These are phyloP conservation scores for Candida tallmaniae DNA, from an alignment of 805 yeast species.

Conservation along the genomic window DNA sequence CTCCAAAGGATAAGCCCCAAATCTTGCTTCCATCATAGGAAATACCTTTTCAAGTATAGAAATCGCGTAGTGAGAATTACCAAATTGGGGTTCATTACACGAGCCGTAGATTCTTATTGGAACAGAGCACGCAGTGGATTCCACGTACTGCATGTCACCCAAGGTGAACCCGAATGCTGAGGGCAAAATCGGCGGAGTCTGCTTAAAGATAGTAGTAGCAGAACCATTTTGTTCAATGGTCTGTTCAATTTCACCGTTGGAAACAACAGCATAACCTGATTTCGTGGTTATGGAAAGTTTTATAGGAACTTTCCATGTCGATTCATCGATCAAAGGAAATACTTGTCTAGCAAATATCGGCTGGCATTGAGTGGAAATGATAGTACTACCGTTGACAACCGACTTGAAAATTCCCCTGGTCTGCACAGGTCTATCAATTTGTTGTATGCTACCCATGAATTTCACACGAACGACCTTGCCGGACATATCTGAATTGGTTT, in stretches of 20 bases:
- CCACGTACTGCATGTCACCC: slow-evolving; percentile 59
- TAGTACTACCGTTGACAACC: neutral
- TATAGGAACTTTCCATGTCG: slow-evolving; percentile 48
- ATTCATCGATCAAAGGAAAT: slow-evolving; percentile 70
- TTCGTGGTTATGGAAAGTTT: slow-evolving; percentile 45
- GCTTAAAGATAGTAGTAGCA: slow-evolving; percentile 29
- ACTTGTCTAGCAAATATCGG: slow-evolving; percentile 60
- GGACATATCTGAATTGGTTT: slow-evolving; percentile 40
- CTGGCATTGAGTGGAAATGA: slow-evolving; percentile 66
- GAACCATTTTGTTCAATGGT: slow-evolving; percentile 17
- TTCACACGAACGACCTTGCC: slow-evolving; percentile 6
- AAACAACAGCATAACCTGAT: slow-evolving; percentile 44
- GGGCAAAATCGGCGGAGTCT: slow-evolving; percentile 56
- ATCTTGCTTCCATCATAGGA: slow-evolving; percentile 43
- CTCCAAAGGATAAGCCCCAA: slow-evolving; percentile 51
- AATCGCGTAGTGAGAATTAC: slow-evolving; percentile 41
- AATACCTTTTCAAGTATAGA: slow-evolving; percentile 43
- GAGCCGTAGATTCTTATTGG: slow-evolving; percentile 55
- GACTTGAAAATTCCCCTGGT: slow-evolving; percentile 11
- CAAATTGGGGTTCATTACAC: slow-evolving; percentile 49
- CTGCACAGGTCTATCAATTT: slow-evolving; percentile 8
- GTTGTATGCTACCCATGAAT: slow-evolving; percentile 7
- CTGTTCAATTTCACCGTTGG: slow-evolving; percentile 35
- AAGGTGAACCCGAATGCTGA: slow-evolving; percentile 64
- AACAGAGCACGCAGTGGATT: slow-evolving; percentile 8